Evolutionary conservation across 2,329 filamentous ascomycete genomes (phyloP), one percentile per base, ranked within the genome.

Genomic region (Cytospora leucostoma): DNA sequence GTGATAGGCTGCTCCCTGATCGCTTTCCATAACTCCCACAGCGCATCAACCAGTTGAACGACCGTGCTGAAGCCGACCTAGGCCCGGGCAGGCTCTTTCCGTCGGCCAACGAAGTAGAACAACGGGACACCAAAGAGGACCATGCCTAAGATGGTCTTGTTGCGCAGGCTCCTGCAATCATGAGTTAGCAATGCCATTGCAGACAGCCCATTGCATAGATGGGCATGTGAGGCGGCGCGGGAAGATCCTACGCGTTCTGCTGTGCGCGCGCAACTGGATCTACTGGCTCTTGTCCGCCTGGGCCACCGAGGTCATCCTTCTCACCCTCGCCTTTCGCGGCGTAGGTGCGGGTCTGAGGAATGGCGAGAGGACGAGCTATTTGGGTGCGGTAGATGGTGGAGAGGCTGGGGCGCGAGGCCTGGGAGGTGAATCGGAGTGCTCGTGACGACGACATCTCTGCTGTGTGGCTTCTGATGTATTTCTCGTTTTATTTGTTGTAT

Each of bases 231-330:
- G 8, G 6, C 3, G n/a, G 3, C 27, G 27, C 27, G 19, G n/a
- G 6, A 53, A n/a, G 2, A 19, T 32, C 47, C 10, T 34, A 64
- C 62, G 3, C 40, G 40, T 61, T 64, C 53, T 64, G 62, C 15
- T 58, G 27, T 6, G 32, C 62, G 37, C 62, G 62, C 0, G 62
- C 58, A 19, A 32, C 19, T 6, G 62, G 58, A 21, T 64, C 62
- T 7, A 37, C 47, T 12, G 62, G 58, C 58, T 64, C 62, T 37
- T 61, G 58, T 35, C 62, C 62, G 21, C 62, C 62, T n/a, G 62
- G 62, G n/a, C 62, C 62, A 3, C 62, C 62, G 15, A 64, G 58
- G 12, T 64, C 58, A 17, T 64, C 62, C 52, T 61, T 61, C 21
- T 55, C 57, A 21, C 51, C 51, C 0, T 51, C 32, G 11, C 56